These are phyloP conservation scores for Halenospora varia DNA, from an alignment of 495 filamentous ascomycete genomes.

Conservation along the genomic window DNA sequence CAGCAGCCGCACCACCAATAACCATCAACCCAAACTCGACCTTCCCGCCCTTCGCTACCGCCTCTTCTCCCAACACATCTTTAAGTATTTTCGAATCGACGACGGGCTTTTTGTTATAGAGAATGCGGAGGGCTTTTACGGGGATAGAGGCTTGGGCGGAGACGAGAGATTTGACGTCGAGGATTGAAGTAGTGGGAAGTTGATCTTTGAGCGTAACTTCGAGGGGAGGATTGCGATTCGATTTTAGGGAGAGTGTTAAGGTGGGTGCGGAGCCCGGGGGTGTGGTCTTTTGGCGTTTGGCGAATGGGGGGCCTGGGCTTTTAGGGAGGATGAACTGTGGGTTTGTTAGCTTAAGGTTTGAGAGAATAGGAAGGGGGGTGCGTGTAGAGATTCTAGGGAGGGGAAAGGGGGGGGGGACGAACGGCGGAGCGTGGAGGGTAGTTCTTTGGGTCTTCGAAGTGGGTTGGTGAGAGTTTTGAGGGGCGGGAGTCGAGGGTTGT, in stretches of 20 bases:
- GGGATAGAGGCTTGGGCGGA: constrained; percentile 43
- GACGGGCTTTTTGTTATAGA: constrained; percentile 80
- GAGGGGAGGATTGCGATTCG: constrained; percentile 66
- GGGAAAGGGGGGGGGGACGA: constrained; percentile 32
- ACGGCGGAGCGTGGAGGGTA: constrained; percentile 69
- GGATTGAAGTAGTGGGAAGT: constrained; percentile 61
- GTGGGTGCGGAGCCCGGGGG: constrained; percentile 40
- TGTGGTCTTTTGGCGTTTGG: constrained; percentile 39
- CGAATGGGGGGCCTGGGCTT: constrained; percentile 34
- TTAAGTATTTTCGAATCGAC: constrained; percentile 61
- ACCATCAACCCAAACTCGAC: constrained; percentile 84
- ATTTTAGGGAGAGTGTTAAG: constrained; percentile 63
- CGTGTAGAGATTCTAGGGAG: too few species aligned
- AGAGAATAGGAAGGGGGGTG: too few species aligned
- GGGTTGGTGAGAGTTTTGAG: constrained; percentile 72
- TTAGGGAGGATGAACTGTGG: constrained; percentile 46
- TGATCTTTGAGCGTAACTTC: constrained; percentile 55
- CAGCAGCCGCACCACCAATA: constrained; percentile 58
- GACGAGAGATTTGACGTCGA: constrained; percentile 67
- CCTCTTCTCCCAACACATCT: constrained; percentile 45
- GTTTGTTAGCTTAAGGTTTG: constrained; percentile 1
- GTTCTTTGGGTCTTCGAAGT: constrained; percentile 77
- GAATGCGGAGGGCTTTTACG: constrained; percentile 72
- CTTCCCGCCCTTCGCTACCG: constrained; percentile 41
- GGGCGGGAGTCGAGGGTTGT: constrained; percentile 70